phyloP scores from a whole-genome alignment of 202 grass and related monocot genomes.

The Digitaria exilis region DNA sequence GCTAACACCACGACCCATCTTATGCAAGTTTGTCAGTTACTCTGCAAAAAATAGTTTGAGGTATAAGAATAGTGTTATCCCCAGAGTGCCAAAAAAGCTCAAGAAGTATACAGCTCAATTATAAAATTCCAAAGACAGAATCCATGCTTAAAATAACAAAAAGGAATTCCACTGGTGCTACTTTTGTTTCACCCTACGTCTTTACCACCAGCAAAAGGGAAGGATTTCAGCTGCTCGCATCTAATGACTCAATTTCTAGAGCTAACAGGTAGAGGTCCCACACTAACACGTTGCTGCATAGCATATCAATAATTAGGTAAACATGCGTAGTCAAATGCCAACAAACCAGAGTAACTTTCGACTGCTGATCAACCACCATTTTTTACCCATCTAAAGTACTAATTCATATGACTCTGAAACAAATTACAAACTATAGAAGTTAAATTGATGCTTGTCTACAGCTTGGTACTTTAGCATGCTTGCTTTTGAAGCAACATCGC shows the following conservation, averaged over 20 bases:
- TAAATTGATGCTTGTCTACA: background rate
- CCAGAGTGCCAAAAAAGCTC: background rate
- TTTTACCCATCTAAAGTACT: background rate
- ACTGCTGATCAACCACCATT: background rate
- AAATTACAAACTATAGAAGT: background rate
- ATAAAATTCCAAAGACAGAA: background rate
- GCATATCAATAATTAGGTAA: background rate
- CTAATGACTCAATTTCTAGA: background rate
- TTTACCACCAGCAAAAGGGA: background rate
- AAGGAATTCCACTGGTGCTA: background rate
- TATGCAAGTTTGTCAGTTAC: background rate
- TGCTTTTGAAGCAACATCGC: background rate
- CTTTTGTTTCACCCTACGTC: background rate
- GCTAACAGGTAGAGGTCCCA: background rate
- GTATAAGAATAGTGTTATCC: background rate
- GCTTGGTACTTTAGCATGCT: background rate
- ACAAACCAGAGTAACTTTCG: background rate
- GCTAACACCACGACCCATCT: conserved; percentile 73
- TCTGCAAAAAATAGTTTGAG: conserved; percentile 34
- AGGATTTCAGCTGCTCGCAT: background rate
- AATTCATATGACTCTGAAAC: background rate
- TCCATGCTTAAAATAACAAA: conserved; percentile 1
- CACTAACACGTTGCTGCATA: background rate
- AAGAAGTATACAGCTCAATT: background rate
- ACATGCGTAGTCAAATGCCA: background rate